Base-by-base conservation (phyloP, 352 stramenopile genomes). In the Pythium coloratum region DNA sequence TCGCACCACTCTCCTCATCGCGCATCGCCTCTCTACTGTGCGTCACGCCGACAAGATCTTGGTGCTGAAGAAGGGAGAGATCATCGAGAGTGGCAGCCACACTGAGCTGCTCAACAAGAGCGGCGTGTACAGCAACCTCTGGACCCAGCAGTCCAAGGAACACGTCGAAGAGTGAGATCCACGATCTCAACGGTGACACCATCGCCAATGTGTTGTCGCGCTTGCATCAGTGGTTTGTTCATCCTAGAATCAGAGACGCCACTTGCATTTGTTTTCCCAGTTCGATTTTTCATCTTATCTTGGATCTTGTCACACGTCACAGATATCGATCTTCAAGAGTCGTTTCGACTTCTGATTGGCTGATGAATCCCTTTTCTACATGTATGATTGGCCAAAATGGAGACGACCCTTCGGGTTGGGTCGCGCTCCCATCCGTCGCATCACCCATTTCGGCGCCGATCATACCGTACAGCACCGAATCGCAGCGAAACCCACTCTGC, bases 1-100 rank as follows among this genome's bases (percentile, higher is more conserved):
- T 18, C 79, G 81, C 69, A 94, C 85, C 36, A 92, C 82, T 18
- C 64, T 95, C 53, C 88, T 91, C 63, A 93, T 94, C 36, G 86
- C 86, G 3, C 86, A 94, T 58, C 78, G 86, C 10, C 77, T 94
- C n/a, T 92, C 82, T n/a, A 94, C 86, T 1, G 71, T 94, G 8
- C 81, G 80, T 9, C 76, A 91, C 54, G 84, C 86, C 0, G 73
- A 94, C 78, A 80, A 77, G 34, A 90, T 91, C 55, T 32, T 91
- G 28, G 83, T 91, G 55, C 59, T 91, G 12, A 56, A 86, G 59
- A 81, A 83, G 53, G 83, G 83, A 6, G 67, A 61, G 20, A 72
- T 91, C 53, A 56, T 87, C 0, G 83, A 91, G 65, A 72, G 58
- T 5, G 83, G 83, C 5, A 82, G 62, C 28, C 83, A 91, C 64